Base-by-base conservation (phyloP, 306 rosid genomes). In the Cotoneaster glaucophyllus region DNA sequence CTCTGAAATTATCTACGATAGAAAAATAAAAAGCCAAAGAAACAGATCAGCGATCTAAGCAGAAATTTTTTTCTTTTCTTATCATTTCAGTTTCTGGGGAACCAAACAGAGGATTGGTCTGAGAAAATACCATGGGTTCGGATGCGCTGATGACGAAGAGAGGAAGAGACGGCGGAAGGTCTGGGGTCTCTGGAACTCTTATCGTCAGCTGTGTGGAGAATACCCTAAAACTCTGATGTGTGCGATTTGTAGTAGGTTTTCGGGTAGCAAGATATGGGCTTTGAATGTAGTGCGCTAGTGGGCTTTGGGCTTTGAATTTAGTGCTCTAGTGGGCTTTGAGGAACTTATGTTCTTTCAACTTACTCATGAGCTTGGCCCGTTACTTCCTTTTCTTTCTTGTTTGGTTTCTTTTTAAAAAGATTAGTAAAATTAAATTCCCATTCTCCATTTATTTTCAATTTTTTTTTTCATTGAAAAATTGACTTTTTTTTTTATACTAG, bases 1-100 rank as follows among this genome's bases (percentile, higher is more conserved):
- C 86, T 84, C 88, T 2, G 88, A 8, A 71, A 84, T 87, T 69
- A 87, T 87, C 90, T 84, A 74, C 48, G 64, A 63, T 1, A 11
- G 45, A 63, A 31, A 64, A 28, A 34, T 50, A 50, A 50, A 64
- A n/a, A 50, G 73, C 25, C 2, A 66, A 4, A 26, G 10, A 21
- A 29, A 63, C 9, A 9, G 15, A 39, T 26, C 26, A n/a, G 15
- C 61, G 6, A 34, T 31, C 15, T 50, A 15, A 15, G 18, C 54
- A 50, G 21, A 15, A 15, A 15, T 15, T 19, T 34, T 25, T 43
- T 18, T 59, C 41, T 15, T 28, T 11, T 62, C 54, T 18, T 5
- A 50, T 13, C 56, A 52, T 53, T 76, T 68, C 34, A 11, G 41
- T 37, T 56, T 67, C 74, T 56, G 45, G 11, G 59, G 9, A 53